Conservation (phyloP, 805 yeast genomes). For the Candida andamanensis region DNA sequence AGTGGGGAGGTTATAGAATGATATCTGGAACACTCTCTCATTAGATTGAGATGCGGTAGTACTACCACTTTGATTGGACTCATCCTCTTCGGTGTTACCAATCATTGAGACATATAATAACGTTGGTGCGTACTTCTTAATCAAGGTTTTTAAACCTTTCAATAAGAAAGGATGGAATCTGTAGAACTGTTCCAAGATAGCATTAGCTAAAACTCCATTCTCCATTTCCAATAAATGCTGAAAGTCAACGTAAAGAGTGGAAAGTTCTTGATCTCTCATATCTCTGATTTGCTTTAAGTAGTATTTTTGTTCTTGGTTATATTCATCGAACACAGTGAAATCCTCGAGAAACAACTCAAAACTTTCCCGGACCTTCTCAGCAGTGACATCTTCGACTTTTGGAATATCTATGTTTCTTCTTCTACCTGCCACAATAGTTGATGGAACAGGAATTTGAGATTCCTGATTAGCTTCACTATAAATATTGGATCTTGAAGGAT, state of each 20-base stretch:
- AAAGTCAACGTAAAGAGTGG: constrained; percentile 81
- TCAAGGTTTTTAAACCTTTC: constrained; percentile 66
- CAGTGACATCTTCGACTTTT: constrained; percentile 84
- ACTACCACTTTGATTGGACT: constrained; percentile 16
- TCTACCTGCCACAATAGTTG: constrained; percentile 27
- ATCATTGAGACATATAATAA: constrained; percentile 44
- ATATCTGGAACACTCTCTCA: constrained; percentile 81
- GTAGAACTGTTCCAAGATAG: constrained; percentile 86
- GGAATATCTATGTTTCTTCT: constrained; percentile 67
- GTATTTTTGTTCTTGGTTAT: constrained; percentile 38
- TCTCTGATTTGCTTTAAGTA: constrained; percentile 78
- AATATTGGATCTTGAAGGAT: constrained; percentile 25
- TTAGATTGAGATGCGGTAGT: constrained; percentile 40
- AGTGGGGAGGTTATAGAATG: constrained; percentile 81
- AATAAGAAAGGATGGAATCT: constrained; percentile 84
- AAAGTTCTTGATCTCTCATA: constrained; percentile 69
- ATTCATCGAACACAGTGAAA: constrained; percentile 33
- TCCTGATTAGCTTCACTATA: constrained; percentile 17
- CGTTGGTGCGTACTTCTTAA: constrained; percentile 71
- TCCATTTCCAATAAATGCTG: constrained; percentile 70
- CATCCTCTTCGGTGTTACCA: constrained; percentile 31
- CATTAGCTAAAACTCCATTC: constrained; percentile 83
- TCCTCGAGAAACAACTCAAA: constrained; percentile 80
- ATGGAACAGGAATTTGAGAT: constrained; percentile 7
- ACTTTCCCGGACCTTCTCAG: constrained; percentile 88